Base-by-base conservation (phyloP, 352 stramenopile genomes). In the Globisporangium cederbergense region DNA sequence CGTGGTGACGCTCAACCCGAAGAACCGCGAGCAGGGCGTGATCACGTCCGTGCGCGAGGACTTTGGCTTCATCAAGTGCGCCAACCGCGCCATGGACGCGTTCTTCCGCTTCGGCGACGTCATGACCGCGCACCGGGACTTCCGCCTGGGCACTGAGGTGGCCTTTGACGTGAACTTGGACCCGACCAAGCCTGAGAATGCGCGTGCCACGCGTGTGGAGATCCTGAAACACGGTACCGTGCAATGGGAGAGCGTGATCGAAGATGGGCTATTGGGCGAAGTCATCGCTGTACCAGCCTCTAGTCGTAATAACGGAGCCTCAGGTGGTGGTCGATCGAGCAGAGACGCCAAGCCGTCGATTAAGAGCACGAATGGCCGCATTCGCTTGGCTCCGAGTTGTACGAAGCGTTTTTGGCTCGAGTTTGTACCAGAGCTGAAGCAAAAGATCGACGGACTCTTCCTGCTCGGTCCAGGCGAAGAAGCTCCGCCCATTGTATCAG, bases 61-160 rank as follows among this genome's bases (percentile, higher is more conserved):
- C 3, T 94, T 90, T 65, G 85, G 85, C 0, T 94, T 94, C 62
- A 90, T 94, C 64, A 90, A 90, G 66, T 92, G 81, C 46, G 78
- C 79, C 0, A 83, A 94, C 32, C 78, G 85, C n/a, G 64, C 68
- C 1, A 66, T 64, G 1, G 85, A 94, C 43, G 83, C 83, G 30
- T 94, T 90, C 65, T 94, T 94, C 53, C 79, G 83, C 45, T 87
- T 94, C 46, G 76, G 76, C 13, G 85, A 94, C 60, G 83, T 94
- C 4, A 88, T 94, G 74, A 80, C 73, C 30, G 65, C 74, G 25
- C 70, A 54, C 47, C 73, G 73, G 11, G 77, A 81, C 65, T 77
- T 91, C 47, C 79, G 73, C 5, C 59, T 68, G 42, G 80, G 78
- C 57, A 83, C 74, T 0, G 85, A 94, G 61, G 79, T 91, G 40